Evolutionary conservation across 768 basidiomycete genomes (phyloP).

Genomic region (Leccinum boreale): DNA sequence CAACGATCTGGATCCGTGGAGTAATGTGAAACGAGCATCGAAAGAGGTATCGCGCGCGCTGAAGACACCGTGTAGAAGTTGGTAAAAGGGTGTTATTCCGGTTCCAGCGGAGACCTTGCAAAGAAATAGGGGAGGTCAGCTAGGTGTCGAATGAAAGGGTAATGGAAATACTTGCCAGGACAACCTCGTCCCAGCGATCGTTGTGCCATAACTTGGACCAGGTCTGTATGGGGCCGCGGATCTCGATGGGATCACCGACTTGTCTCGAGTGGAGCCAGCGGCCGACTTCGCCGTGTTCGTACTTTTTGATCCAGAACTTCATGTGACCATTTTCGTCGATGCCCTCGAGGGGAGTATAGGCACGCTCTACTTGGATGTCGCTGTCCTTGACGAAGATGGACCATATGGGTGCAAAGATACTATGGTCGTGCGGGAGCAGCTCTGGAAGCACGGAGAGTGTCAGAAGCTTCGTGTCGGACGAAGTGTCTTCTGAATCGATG

Average conservation of each 20-base stretch:
- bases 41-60: constrained; percentile 22
- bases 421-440: constrained; percentile 27
- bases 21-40: constrained; percentile 61
- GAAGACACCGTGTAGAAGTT: constrained; percentile 62
- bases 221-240: constrained; percentile 73
- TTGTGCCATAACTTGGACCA: constrained; percentile 48
- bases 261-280: constrained; percentile 76
- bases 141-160: not conserved
- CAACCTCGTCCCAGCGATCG: constrained; percentile 71
- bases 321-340: constrained; percentile 64
- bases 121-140: not conserved
- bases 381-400: constrained; percentile 82
- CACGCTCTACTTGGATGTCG: constrained; percentile 84
- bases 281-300: constrained; percentile 75
- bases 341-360: constrained; percentile 79
- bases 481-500: constrained; percentile 47
- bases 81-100: constrained; percentile 83
- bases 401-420: constrained; percentile 51
- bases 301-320: constrained; percentile 79
- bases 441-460: constrained; percentile 54
- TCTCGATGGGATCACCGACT: constrained; percentile 64
- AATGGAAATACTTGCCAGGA: constrained; percentile 52
- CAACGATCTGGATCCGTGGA: constrained; percentile 64
- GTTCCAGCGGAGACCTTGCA: constrained; percentile 84
- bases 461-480: constrained; percentile 61